These are phyloP conservation scores for Cichorium intybus DNA, from an alignment of 140 eudicot species.

Conservation along the genomic window DNA sequence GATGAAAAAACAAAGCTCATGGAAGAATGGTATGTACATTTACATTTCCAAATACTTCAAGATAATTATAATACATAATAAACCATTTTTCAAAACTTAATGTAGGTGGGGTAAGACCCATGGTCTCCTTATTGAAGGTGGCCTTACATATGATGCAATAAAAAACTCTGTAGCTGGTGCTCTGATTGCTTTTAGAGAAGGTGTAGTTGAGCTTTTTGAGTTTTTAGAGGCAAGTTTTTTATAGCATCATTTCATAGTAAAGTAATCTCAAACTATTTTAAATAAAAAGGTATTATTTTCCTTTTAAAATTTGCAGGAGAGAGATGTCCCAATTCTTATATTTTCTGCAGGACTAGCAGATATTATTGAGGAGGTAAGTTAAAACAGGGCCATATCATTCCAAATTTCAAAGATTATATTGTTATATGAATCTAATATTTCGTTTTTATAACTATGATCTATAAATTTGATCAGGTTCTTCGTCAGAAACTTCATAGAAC, in stretches of 20 bases:
- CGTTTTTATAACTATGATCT: background rate
- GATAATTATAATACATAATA: background rate
- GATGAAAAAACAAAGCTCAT: conserved; percentile 81
- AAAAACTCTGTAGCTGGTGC: conserved; percentile 67
- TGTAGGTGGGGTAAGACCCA: conserved; percentile 90
- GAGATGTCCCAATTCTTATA: conserved; percentile 75
- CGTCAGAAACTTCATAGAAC: conserved; percentile 77
- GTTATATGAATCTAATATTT: conserved; percentile 4
- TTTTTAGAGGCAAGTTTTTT: conserved; percentile 58
- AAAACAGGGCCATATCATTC: background rate
- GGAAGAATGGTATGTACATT: conserved; percentile 74
- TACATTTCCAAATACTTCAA: background rate
- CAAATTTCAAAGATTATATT: conserved; percentile 5
- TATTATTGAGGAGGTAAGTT: conserved; percentile 81
- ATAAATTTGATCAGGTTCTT: conserved; percentile 52
- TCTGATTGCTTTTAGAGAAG: conserved; percentile 71
- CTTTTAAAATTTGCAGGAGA: conserved; percentile 46
- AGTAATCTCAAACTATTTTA: background rate
- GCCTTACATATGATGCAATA: conserved; percentile 73
- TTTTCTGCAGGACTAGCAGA: conserved; percentile 97
- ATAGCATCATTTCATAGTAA: background rate
- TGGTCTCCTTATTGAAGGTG: conserved; percentile 87
- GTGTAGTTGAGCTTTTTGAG: conserved; percentile 77
- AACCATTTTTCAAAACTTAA: background rate
- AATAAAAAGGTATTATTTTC: background rate